Evolutionary conservation across 1,284 basidiomycete genomes (phyloP).

Genomic region (Marasmius fiardii): DNA sequence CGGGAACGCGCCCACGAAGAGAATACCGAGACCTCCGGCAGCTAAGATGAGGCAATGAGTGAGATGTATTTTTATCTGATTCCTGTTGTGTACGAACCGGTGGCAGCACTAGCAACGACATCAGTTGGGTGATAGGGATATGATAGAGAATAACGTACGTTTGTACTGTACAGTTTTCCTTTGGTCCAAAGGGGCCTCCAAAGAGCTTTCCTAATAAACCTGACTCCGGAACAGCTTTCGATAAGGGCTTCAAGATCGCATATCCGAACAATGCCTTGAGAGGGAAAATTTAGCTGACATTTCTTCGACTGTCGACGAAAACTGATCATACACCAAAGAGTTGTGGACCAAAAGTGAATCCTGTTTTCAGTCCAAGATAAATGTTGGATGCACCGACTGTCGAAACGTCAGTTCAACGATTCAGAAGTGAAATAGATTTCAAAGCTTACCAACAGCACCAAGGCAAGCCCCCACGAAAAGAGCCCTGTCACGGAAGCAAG

Average conservation of each 20-base stretch:
- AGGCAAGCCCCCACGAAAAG: slow-evolving; percentile 57
- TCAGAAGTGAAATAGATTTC: slow-evolving; percentile 13
- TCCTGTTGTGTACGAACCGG: slow-evolving; percentile 17
- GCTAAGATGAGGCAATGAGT: slow-evolving; percentile 24
- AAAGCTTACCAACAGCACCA: slow-evolving; percentile 45
- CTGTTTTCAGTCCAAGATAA: slow-evolving; percentile 69
- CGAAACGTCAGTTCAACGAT: background rate
- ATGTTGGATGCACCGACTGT: slow-evolving; percentile 60
- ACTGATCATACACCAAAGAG: slow-evolving; percentile 47
- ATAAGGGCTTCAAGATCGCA: slow-evolving; percentile 60
- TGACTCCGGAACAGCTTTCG: slow-evolving; percentile 43
- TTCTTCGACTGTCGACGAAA: background rate
- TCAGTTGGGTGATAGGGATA: background rate
- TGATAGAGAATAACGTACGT: slow-evolving; percentile 17
- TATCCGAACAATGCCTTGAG: slow-evolving; percentile 65
- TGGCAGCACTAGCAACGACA: slow-evolving; percentile 37
- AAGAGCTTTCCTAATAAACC: slow-evolving; percentile 42
- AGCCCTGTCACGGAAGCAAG: slow-evolving; percentile 34
- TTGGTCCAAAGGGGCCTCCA: slow-evolving; percentile 64
- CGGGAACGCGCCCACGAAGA: slow-evolving; percentile 64
- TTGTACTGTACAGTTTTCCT: slow-evolving; percentile 65
- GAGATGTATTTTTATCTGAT: background rate
- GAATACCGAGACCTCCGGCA: slow-evolving; percentile 55
- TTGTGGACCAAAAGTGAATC: slow-evolving; percentile 64
- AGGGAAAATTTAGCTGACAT: background rate